Conservation (phyloP, 2,329 filamentous ascomycete genomes). For the Neodidymelliopsis sp. region DNA sequence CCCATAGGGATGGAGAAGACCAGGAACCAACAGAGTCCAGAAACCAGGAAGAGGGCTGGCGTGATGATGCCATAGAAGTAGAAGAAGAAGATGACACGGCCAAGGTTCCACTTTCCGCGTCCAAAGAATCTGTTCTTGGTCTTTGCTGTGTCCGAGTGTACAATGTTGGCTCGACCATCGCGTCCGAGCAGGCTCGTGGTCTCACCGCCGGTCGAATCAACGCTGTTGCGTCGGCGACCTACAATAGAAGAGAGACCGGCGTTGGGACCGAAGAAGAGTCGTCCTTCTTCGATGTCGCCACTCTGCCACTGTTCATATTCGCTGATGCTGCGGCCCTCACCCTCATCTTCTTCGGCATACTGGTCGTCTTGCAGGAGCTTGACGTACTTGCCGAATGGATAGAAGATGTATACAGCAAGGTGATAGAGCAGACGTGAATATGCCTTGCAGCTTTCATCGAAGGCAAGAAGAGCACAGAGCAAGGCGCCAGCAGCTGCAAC, state of each 20-base stretch:
- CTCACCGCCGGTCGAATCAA: constrained; percentile 87
- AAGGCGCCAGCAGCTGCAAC: constrained; percentile 77
- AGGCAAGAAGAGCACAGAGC: constrained; percentile 80
- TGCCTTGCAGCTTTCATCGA: constrained; percentile 77
- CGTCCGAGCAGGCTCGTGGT: constrained; percentile 86
- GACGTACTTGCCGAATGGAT: constrained; percentile 96
- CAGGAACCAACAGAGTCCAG: constrained; percentile 89
- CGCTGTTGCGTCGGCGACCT: constrained; percentile 83
- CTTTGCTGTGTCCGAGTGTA: constrained; percentile 48
- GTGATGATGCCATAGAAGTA: constrained; percentile 95
- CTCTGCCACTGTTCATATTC: constrained; percentile 99
- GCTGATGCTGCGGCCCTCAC: constrained; percentile 94
- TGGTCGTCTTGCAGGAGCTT: constrained; percentile 92
- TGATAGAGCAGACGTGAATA: constrained; percentile 89
- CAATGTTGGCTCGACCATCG: constrained; percentile 59
- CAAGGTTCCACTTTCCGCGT: constrained; percentile 93
- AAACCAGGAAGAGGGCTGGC: constrained; percentile 84
- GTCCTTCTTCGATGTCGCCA: constrained; percentile 92
- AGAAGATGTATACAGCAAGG: constrained; percentile 85
- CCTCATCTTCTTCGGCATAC: constrained; percentile 92
- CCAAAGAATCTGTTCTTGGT: constrained; percentile 90
- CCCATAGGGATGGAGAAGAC: constrained; percentile 99
- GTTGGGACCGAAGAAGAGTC: constrained; percentile 91
- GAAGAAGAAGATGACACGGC: constrained; percentile 92
- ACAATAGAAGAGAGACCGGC: constrained; percentile 75